Evolutionary conservation across 1,139 yeast species (phyloP).

Genomic region (Martiniozyma asiatica): DNA sequence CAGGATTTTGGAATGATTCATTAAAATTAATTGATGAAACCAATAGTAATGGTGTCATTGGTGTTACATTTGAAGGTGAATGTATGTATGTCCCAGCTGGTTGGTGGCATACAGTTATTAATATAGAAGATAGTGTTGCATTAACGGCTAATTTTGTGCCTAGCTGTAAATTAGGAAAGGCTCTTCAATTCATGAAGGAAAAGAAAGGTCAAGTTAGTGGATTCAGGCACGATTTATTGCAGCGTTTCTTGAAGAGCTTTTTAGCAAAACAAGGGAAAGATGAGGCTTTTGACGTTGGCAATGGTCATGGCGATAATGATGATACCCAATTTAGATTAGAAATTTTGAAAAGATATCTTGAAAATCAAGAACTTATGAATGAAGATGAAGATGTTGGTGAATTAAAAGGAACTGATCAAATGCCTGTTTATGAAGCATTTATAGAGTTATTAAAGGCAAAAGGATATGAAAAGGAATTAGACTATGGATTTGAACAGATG

Average conservation of each 20-base stretch:
- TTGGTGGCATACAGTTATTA: constrained; percentile 94
- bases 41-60: constrained; percentile 31
- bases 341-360: constrained; percentile 16
- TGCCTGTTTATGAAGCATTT: constrained; percentile 53
- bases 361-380: constrained; percentile 12
- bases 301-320: constrained; percentile 8
- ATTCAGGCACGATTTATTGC: constrained; percentile 47
- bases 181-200: constrained; percentile 53
- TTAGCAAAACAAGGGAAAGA: constrained; percentile 2
- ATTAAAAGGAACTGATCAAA: constrained; percentile 17
- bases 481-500: constrained; percentile 26
- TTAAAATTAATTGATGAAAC: constrained; percentile 28
- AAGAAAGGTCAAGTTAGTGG: constrained; percentile 70
- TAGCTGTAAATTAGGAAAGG: constrained; percentile 40
- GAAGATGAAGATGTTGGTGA: constrained; percentile 32
- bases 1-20: constrained; percentile 66
- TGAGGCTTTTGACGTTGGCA: constrained; percentile 7
- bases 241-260: constrained; percentile 15
- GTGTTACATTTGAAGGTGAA: constrained; percentile 72
- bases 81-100: constrained; percentile 85
- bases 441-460: constrained; percentile 29
- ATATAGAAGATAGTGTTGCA: constrained; percentile 67
- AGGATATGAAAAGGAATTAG: constrained; percentile 26
- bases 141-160: constrained; percentile 86
- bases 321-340: constrained; percentile 21